Base-by-base conservation (phyloP, 352 stramenopile genomes). In the Phytophthora hybrid region DNA sequence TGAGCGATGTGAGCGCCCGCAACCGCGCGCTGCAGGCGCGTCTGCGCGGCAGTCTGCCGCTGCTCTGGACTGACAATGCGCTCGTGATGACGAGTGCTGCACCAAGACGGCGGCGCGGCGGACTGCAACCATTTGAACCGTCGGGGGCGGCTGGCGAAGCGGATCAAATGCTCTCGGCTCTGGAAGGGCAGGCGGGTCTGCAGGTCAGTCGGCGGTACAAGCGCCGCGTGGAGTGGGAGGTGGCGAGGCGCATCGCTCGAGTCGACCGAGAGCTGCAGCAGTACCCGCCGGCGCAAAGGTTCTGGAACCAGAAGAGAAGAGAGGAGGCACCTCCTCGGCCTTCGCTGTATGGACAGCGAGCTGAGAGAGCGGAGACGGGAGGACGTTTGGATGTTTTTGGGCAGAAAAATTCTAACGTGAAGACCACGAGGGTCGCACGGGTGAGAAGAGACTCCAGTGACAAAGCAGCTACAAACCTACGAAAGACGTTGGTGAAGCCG, bases 211-310 rank as follows among this genome's bases (percentile, higher is more conserved):
- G 74, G 62, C 67, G 78, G 4, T 78, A 80, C 61, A 82, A 77
- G 37, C 66, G 79, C 1, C 77, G 81, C 18, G 47, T 94, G 58
- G 83, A 92, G 58, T 94, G 85, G 87, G 87, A 94, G 73, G 84
- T 94, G 29, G 71, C 87, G 49, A 82, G 83, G 63, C 80, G 87
- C 6, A 93, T 93, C 51, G 87, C 87, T 2, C 84, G 87, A 5
- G 82, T 94, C 18, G 85, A 93, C 21, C 73, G 84, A 13, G 85
- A 93, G 58, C 68, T 93, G 73, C 76, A 76, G 58, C 75, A 74
- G 34, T 74, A 87, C 63, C 81, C 85, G 5, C 79, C 69, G 26
- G 62, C 62, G 3, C 77, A 91, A 41, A 77, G 87, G 7, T 92
- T 85, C 44, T 93, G 84, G 87, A 81, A 91, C 34, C 79, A 82